phyloP scores from a whole-genome alignment of 345 rosid genomes.

The Corymbia maculata region DNA sequence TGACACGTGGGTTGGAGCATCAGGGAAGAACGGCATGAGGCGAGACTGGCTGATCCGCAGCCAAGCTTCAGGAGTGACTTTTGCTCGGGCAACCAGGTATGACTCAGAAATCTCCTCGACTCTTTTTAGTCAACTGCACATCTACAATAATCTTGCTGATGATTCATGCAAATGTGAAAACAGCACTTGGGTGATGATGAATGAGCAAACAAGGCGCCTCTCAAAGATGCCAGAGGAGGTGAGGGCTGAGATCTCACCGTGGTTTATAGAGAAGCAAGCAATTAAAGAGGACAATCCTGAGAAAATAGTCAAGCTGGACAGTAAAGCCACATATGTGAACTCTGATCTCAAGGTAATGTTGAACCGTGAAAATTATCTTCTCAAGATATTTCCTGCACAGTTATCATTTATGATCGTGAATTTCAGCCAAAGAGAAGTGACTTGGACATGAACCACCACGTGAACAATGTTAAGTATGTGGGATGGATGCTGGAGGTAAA shows the following conservation, averaged over 20 bases:
- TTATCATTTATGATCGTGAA: not conserved
- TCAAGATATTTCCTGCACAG: not conserved
- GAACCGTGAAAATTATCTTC: not conserved
- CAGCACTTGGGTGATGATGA: slow-evolving; percentile 82
- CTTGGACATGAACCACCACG: slow-evolving; percentile 69
- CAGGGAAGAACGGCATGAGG: slow-evolving; percentile 68
- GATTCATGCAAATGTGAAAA: not conserved
- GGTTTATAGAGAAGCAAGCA: slow-evolving; percentile 56
- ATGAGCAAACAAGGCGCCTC: slow-evolving; percentile 51
- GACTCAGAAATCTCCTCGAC: not conserved
- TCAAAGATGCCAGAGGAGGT: slow-evolving; percentile 66
- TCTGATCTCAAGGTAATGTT: slow-evolving; percentile 37
- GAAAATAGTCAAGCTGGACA: slow-evolving; percentile 43
- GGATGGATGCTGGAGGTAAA: slow-evolving; percentile 75
- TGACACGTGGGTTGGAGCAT: slow-evolving; percentile 70
- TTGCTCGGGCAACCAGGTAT: slow-evolving; percentile 55
- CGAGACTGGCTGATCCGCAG: slow-evolving; percentile 62
- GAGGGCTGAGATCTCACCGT: slow-evolving; percentile 49
- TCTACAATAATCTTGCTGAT: not conserved
- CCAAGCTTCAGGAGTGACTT: slow-evolving; percentile 50
- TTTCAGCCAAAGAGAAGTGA: slow-evolving; percentile 48
- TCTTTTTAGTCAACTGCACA: not conserved
- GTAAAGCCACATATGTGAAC: slow-evolving; percentile 36
- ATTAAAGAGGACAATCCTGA: slow-evolving; percentile 44
- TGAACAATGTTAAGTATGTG: slow-evolving; percentile 64